Conservation (phyloP, 2,329 filamentous ascomycete genomes). For the Cryphonectria japonica region DNA sequence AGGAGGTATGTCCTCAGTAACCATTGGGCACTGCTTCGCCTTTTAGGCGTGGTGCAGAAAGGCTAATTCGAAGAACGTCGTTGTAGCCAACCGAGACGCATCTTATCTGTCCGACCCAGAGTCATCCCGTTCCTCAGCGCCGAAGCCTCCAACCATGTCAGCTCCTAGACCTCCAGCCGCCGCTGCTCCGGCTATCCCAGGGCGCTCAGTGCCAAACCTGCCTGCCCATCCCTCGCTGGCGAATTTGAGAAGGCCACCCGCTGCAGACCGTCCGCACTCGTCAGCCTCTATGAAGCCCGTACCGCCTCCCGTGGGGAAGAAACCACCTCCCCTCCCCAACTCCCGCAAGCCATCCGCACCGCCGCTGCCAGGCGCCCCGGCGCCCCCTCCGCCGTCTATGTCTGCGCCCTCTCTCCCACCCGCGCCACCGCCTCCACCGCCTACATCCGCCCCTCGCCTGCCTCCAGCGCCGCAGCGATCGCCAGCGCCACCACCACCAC, state of each 20-base stretch:
- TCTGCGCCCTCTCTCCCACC: conserved; percentile 46
- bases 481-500: conserved; percentile 31
- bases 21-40: neutral
- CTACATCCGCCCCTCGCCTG: conserved; percentile 42
- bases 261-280: conserved; percentile 59
- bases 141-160: conserved; percentile 55
- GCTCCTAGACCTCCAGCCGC: conserved; percentile 64
- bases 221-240: conserved; percentile 59
- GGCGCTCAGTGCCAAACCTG: conserved; percentile 54
- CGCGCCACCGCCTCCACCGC: conserved; percentile 49
- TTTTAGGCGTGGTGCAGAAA: neutral
- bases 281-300: conserved; percentile 67
- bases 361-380: conserved; percentile 37
- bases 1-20: conserved; percentile 53
- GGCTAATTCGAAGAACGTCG: conserved; percentile 30
- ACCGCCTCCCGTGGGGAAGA: conserved; percentile 79
- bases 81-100: conserved; percentile 65
- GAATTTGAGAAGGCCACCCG: conserved; percentile 62
- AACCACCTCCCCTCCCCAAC: conserved; percentile 66
- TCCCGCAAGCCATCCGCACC: conserved; percentile 60
- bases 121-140: conserved; percentile 52
- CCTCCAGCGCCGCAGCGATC: conserved; percentile 28
- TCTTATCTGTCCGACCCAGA: conserved; percentile 85
- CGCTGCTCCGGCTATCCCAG: conserved; percentile 63
- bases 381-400: conserved; percentile 46